Evolutionary conservation across 2,329 filamentous ascomycete genomes (phyloP).

Genomic region (Diaporthe sp.): DNA sequence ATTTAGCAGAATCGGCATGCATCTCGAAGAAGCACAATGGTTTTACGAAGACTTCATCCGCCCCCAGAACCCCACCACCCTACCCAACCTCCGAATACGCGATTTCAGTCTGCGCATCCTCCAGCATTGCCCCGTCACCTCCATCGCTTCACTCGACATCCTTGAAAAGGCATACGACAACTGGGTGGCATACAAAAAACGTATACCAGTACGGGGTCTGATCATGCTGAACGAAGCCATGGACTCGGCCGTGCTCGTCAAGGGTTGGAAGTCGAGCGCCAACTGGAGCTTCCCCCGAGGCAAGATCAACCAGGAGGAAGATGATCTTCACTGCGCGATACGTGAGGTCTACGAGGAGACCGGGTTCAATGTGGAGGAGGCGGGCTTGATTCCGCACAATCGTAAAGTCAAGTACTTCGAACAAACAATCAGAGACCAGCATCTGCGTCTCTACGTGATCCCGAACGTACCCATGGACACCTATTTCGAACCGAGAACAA

Average conservation of each 20-base stretch:
- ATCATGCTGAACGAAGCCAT: conserved; percentile 95
- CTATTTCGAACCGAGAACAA: conserved; percentile 87
- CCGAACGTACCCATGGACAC: conserved; percentile 89
- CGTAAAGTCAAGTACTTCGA: conserved; percentile 86
- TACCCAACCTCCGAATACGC: conserved; percentile 88
- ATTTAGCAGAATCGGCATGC: conserved; percentile 95
- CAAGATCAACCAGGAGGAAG: conserved; percentile 98
- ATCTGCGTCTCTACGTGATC: conserved; percentile 93
- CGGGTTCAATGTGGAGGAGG: conserved; percentile 83
- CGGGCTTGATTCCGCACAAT: conserved; percentile 81
- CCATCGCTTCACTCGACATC: conserved; percentile 82
- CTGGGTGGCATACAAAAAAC: conserved; percentile 94
- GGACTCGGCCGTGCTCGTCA: conserved; percentile 93
- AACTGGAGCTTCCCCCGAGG: conserved; percentile 97
- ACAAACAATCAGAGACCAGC: conserved; percentile 91
- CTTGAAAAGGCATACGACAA: conserved; percentile 89
- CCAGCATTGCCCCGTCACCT: conserved; percentile 91
- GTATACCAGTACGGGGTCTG: conserved; percentile 92
- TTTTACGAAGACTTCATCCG: conserved; percentile 99
- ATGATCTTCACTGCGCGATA: conserved; percentile 92
- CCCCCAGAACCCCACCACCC: conserved; percentile 81
- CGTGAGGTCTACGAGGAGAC: conserved; percentile 98
- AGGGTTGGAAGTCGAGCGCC: conserved; percentile 97
- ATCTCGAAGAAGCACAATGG: conserved; percentile 99
- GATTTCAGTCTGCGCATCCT: conserved; percentile 93